Conservation (phyloP, 2,329 filamentous ascomycete species). For the Cytospora paraplurivora region DNA sequence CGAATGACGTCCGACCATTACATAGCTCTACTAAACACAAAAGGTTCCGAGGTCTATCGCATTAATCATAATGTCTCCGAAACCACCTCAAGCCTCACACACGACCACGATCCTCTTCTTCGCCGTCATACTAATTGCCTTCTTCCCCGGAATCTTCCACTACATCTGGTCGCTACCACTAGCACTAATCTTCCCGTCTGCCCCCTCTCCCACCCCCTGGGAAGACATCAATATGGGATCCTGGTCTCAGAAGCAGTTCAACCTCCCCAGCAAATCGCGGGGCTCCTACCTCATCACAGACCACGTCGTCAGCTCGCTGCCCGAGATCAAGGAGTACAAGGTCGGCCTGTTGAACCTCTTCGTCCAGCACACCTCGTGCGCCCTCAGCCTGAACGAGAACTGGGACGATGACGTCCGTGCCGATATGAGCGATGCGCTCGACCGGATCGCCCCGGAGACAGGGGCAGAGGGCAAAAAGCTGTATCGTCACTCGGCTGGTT, state of each 20-base stretch:
- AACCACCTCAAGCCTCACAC: conserved; percentile 29
- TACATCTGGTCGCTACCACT: conserved; percentile 53
- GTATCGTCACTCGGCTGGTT: conserved; percentile 67
- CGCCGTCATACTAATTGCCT: conserved; percentile 50
- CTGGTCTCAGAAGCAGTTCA: conserved; percentile 85
- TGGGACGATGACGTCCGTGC: conserved; percentile 78
- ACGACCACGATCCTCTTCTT: conserved; percentile 49
- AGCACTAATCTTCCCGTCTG: conserved; percentile 37
- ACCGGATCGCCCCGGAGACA: conserved; percentile 79
- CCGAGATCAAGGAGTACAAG: conserved; percentile 82
- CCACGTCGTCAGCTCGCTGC: conserved; percentile 68
- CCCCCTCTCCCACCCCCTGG: conserved; percentile 35
- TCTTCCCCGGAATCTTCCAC: conserved; percentile 59
- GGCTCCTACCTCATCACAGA: conserved; percentile 91
- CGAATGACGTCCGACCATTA: conserved; percentile 27
- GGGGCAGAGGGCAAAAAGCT: conserved; percentile 72
- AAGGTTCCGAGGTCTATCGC: neutral
- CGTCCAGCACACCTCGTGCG: conserved; percentile 93
- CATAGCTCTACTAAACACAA: conserved; percentile 2
- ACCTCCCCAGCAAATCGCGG: conserved; percentile 72
- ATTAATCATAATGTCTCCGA: conserved; percentile 13
- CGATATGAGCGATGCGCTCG: conserved; percentile 93
- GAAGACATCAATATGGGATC: conserved; percentile 56
- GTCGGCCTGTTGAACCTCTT: conserved; percentile 87
- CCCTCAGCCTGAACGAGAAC: conserved; percentile 91